Base-by-base conservation (phyloP, 1,284 basidiomycete genomes). In the Gomphus sp. region DNA sequence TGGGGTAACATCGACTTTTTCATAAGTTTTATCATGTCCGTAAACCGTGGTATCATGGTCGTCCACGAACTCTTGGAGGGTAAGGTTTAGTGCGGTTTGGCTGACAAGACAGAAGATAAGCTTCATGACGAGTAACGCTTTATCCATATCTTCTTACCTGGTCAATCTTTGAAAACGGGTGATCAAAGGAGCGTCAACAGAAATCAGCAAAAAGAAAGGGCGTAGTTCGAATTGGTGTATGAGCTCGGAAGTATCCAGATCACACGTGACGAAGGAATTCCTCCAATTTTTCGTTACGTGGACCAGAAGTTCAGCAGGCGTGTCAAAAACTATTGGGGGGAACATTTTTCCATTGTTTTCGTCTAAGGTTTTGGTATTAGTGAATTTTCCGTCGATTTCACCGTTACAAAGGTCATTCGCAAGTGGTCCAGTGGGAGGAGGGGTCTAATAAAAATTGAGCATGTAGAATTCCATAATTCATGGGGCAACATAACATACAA, bases 141-240 rank as follows among this genome's bases (percentile, higher is more conserved):
- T 16, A 18, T 10, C 4, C 6, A 37, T 10, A 25, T 39, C 14
- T 55, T 18, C 22, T 22, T 22, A 55, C 43, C 28, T 22, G 39
- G 16, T 18, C 28, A 57, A 16, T 39, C 58, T 34, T 47, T 7
- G n/a, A 36, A 33, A 54, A 4, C 58, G 51, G 3, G 36, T 48
- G n/a, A 85, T 69, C 28, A 96, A 67, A 0, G 95, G 94, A 0
- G 91, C 95, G 62, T 98, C 92, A n/a, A 96, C 80, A 51, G 76
- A 81, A 43, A 98, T 74, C 36, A 98, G 80, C 66, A 98, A 74
- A 69, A 98, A 94, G 70, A 93, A 98, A 0, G 96, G 96, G 9
- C 97, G 78, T 68, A 88, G 94, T 43, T 85, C 71, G 67, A 98
- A 98, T 50, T 79, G 73, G 60, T 79, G 77, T 45, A 95, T 76